Percentiles rank a stretch among this genome's conserved stretches.
These are phyloP conservation scores for Carex arenaria DNA, from an alignment of 202 grass and related monocot species.

Conservation along the genomic window DNA sequence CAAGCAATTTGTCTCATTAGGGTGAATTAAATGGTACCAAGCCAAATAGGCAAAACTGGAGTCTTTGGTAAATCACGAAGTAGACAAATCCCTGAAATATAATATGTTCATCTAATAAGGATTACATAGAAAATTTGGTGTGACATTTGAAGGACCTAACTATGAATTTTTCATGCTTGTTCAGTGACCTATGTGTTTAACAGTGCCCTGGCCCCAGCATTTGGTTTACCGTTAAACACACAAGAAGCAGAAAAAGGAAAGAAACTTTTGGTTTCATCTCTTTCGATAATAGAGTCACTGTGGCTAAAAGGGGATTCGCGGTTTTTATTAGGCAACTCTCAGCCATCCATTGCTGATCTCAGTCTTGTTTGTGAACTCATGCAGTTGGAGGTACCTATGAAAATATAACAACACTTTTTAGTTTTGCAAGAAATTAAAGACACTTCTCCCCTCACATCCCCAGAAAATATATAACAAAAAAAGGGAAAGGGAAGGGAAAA, in stretches of 20 bases:
- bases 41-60: not conserved
- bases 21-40: not conserved
- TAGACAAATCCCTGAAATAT: not conserved
- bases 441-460: not conserved
- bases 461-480: not conserved
- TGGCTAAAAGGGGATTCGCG: constrained; percentile 68
- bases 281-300: constrained; percentile 50
- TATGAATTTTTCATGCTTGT: constrained; percentile 20
- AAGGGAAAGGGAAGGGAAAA: not conserved
- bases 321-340: constrained; percentile 63
- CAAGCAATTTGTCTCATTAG: not conserved
- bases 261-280: constrained; percentile 42
- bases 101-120: not conserved
- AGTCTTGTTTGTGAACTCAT: constrained; percentile 91
- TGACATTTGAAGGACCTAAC: not conserved
- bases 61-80: not conserved
- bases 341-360: constrained; percentile 73
- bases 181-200: constrained; percentile 51
- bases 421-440: not conserved
- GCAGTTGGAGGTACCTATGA: constrained; percentile 65
- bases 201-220: constrained; percentile 46
- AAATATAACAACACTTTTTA: not conserved
- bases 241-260: constrained; percentile 56
- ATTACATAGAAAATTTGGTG: not conserved
- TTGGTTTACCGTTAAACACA: constrained; percentile 49